phyloP scores from a whole-genome alignment of 164 flowering plant genomes.

The Kingdonia uniflora region DNA sequence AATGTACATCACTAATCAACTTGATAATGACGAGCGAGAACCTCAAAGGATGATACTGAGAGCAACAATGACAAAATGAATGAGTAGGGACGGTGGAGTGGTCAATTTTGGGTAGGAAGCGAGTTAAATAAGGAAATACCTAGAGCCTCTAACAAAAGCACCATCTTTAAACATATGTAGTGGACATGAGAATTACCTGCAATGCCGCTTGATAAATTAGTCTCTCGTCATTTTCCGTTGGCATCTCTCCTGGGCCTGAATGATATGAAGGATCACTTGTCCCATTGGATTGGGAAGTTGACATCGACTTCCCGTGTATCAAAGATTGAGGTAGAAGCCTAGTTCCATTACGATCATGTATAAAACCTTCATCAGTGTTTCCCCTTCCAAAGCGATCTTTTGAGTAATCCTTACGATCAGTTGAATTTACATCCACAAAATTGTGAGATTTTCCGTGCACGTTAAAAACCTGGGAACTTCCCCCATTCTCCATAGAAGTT shows the following conservation, averaged over 20 bases:
- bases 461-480: slow-evolving; percentile 21
- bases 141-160: no score
- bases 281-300: slow-evolving; percentile 25
- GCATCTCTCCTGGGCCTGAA: slow-evolving; percentile 40
- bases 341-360: slow-evolving; percentile 30
- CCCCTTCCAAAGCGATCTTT: slow-evolving; percentile 18
- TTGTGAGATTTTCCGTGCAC: slow-evolving; percentile 15
- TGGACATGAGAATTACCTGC: slow-evolving; percentile 36
- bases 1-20: no score
- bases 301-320: slow-evolving; percentile 35
- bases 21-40: no score
- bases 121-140: no score
- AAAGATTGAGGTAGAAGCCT: slow-evolving; percentile 53
- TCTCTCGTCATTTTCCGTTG: slow-evolving; percentile 58
- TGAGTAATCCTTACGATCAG: slow-evolving; percentile 17
- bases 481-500: slow-evolving; percentile 20
- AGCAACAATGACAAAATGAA: no score
- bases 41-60: no score
- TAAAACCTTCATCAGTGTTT: slow-evolving; percentile 25
- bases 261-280: slow-evolving; percentile 32
- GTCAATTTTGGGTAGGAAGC: no score
- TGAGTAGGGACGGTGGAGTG: no score
- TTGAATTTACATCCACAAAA: slow-evolving; percentile 21
- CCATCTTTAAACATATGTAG: no score
- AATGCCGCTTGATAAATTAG: slow-evolving; percentile 74